Conservation (phyloP, 192 early-diverging fungal species). For the Phlyctochytrium planicorne region DNA sequence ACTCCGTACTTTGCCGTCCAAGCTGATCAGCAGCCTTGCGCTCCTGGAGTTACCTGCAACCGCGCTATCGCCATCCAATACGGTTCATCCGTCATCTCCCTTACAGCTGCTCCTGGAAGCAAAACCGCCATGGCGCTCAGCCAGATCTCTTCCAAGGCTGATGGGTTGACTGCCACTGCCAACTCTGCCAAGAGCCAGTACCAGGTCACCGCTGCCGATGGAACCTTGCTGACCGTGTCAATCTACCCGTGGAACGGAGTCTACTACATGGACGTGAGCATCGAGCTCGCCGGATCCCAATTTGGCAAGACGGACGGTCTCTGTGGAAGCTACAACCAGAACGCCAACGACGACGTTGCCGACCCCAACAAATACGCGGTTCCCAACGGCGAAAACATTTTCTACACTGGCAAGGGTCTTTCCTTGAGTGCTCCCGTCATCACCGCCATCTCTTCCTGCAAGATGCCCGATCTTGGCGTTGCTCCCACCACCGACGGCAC, state of each 20-base stretch:
- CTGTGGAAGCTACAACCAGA: not conserved
- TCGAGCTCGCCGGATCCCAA: not conserved
- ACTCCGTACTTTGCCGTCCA: not conserved
- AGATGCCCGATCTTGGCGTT: not conserved
- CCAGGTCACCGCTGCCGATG: not conserved
- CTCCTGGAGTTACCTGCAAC: slow-evolving; percentile 1
- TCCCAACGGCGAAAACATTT: not conserved
- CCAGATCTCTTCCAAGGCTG: not conserved
- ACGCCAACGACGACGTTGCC: not conserved
- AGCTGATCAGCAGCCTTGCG: slow-evolving; percentile 1
- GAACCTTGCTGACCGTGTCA: not conserved
- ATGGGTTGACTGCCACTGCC: not conserved
- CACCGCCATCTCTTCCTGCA: not conserved
- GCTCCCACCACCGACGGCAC: not conserved
- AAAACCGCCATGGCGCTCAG: not conserved
- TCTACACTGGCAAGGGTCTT: not conserved
- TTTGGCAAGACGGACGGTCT: not conserved
- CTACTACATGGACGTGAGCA: not conserved
- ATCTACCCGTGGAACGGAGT: not conserved
- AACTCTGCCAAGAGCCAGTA: not conserved
- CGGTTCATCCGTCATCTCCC: not conserved
- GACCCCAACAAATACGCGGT: not conserved
- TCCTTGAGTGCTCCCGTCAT: not conserved
- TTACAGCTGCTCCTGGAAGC: not conserved
- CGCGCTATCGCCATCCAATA: not conserved